These are phyloP conservation scores for Carex littledalei DNA, from an alignment of 176 grass and related monocot genomes.

Conservation along the genomic window DNA sequence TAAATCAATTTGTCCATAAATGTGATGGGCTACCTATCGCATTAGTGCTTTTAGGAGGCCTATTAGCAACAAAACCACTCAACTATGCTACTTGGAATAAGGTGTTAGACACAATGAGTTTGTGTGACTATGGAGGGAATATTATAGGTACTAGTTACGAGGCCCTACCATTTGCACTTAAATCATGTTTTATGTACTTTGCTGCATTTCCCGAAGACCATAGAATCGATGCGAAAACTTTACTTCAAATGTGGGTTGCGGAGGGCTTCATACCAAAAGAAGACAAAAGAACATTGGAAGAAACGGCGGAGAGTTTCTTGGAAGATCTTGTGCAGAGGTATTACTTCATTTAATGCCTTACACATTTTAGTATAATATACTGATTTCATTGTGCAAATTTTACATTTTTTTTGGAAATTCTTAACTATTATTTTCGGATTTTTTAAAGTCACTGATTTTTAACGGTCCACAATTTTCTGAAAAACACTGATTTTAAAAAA, in stretches of 20 bases:
- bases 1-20: background rate
- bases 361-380: no score
- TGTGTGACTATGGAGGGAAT: background rate
- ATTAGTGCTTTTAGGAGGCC: background rate
- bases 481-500: no score
- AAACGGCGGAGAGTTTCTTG: background rate
- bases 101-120: background rate
- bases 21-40: background rate
- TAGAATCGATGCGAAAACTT: accelerated
- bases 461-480: no score
- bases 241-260: background rate
- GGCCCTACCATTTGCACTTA: background rate
- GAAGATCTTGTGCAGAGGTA: background rate
- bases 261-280: background rate
- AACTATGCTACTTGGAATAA: background rate
- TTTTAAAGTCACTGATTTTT: no score
- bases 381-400: no score
- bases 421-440: no score
- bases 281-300: background rate
- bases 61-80: background rate
- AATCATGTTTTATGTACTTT: conserved; percentile 3
- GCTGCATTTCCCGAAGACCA: background rate
- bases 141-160: background rate
- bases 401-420: no score
- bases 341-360: no score